Evolutionary conservation across 2,329 filamentous ascomycete genomes (phyloP).

Genomic region (Penicillium oxalicum): DNA sequence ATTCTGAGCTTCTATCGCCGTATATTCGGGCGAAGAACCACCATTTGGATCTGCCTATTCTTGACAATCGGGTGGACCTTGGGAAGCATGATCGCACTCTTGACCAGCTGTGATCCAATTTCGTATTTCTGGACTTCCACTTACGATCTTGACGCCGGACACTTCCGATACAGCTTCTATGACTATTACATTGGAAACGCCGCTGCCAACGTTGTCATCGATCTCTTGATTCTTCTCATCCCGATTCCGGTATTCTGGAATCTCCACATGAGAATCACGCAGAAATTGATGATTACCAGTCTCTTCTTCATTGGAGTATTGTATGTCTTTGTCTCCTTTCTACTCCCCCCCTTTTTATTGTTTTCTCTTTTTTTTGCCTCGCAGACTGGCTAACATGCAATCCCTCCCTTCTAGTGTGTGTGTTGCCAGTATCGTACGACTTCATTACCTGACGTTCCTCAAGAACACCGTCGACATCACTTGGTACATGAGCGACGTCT

Average conservation of each 20-base stretch:
- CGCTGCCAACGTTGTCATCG: slow-evolving; percentile 7
- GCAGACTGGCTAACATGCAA: not conserved
- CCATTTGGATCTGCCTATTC: slow-evolving; percentile 6
- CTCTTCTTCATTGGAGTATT: slow-evolving; percentile 12
- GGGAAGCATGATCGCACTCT: slow-evolving; percentile 7
- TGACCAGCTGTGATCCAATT: slow-evolving; percentile 7
- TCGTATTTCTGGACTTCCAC: slow-evolving; percentile 12
- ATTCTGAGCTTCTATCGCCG: slow-evolving; percentile 22
- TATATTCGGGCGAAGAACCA: slow-evolving; percentile 15
- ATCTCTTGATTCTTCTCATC: slow-evolving; percentile 12
- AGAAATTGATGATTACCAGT: slow-evolving; percentile 12
- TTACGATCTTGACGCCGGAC: slow-evolving; percentile 1
- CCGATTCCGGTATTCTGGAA: slow-evolving; percentile 11
- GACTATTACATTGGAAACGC: slow-evolving; percentile 14
- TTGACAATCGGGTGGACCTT: slow-evolving; percentile 9
- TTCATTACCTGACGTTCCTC: slow-evolving; percentile 10
- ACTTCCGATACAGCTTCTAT: slow-evolving; percentile 8
- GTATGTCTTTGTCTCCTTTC: not conserved
- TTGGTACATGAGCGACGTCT: slow-evolving; percentile 12
- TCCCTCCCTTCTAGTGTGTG: slow-evolving; percentile 7
- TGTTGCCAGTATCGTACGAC: slow-evolving; percentile 13
- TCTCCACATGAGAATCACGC: slow-evolving; percentile 6
- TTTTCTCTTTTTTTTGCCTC: no score
- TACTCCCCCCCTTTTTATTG: no score
- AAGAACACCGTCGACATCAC: slow-evolving; percentile 7